Evolutionary conservation across 805 yeast genomes (phyloP).

Genomic region (Cyberlindnera euphorbiiphila): DNA sequence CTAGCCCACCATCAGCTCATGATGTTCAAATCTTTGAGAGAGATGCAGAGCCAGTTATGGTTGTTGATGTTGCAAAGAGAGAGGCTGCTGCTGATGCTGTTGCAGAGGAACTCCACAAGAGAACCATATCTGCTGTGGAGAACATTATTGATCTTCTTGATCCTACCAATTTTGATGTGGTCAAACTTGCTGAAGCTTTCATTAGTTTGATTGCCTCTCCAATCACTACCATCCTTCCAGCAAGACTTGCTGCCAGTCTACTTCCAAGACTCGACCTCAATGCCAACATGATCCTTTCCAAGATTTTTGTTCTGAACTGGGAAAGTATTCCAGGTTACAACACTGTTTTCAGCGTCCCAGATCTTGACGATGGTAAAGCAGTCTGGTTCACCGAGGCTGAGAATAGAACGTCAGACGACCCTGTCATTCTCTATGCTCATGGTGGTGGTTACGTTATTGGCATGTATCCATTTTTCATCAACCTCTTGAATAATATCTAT

Average conservation of each 20-base stretch:
- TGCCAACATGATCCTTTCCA: conserved; percentile 7
- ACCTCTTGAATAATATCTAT: conserved; percentile 1
- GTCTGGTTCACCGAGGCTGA: conserved; percentile 2
- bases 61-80: conserved; percentile 6
- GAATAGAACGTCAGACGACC: not conserved
- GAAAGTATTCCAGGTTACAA: conserved; percentile 1
- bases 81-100: conserved; percentile 3
- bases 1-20: too few species aligned
- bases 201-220: conserved; percentile 5
- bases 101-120: too few species aligned
- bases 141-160: conserved; percentile 4
- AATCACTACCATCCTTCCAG: conserved; percentile 6
- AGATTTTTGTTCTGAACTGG: conserved; percentile 5
- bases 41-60: not conserved
- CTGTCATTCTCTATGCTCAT: conserved; percentile 3
- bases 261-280: conserved; percentile 7
- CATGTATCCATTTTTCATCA: not conserved
- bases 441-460: conserved; percentile 3
- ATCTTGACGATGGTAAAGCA: not conserved
- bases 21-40: conserved; percentile 5
- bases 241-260: conserved; percentile 3
- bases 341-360: not conserved
- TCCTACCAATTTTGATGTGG: conserved; percentile 6
- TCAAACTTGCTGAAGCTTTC: conserved; percentile 9
- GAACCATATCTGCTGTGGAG: not conserved